These are phyloP conservation scores for Yamagishiella unicocca DNA, from an alignment of 139 green algal genomes.

Conservation along the genomic window DNA sequence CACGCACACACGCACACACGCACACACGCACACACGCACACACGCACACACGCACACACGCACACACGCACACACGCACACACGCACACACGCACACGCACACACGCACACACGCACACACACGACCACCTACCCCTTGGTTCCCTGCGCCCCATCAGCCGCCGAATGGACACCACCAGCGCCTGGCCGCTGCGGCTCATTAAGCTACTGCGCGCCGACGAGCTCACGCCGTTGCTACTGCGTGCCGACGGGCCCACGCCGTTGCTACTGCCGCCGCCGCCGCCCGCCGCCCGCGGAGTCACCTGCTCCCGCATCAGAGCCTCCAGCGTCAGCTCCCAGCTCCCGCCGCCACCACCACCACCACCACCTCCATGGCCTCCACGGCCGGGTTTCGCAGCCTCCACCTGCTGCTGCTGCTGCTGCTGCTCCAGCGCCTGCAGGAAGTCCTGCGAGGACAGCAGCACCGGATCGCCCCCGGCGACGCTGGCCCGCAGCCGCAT, in stretches of 20 bases:
- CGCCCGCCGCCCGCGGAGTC: not conserved
- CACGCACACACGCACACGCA: not conserved
- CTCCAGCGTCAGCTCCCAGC: not conserved
- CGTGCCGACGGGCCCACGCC: not conserved
- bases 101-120: not conserved
- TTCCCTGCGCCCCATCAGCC: not conserved
- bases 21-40: no score
- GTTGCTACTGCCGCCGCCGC: not conserved
- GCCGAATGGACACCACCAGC: not conserved
- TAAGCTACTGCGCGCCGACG: not conserved
- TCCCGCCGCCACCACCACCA: not conserved
- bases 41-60: no score
- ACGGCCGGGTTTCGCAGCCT: not conserved
- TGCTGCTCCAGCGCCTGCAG: not conserved
- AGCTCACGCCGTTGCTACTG: not conserved
- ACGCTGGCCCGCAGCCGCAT: not conserved
- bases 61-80: no score
- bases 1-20: no score
- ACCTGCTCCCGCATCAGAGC: constrained; percentile 10
- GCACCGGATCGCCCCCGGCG: not conserved
- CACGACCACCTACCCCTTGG: not conserved
- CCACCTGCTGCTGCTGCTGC: not conserved
- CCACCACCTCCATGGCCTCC: not conserved
- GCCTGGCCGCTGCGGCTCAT: not conserved
- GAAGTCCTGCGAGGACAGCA: constrained; percentile 1